Percentiles rank a stretch among this genome's conserved stretches.
Conservation (phyloP, 257 asterid genomes). For the Solanum rostratum region DNA sequence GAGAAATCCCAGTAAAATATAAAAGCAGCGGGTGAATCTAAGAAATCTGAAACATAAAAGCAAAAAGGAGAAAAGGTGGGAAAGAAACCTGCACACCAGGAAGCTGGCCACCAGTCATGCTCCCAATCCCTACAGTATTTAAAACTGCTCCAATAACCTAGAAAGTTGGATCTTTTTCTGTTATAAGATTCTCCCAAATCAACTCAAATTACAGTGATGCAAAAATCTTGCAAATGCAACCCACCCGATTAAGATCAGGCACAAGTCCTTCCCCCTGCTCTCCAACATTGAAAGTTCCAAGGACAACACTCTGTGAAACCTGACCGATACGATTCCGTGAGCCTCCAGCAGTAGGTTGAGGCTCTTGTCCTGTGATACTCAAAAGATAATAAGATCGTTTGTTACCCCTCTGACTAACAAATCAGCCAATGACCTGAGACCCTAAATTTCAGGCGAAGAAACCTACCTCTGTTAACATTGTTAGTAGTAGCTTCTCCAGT, state of each 20-base stretch:
- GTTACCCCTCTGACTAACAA: background rate
- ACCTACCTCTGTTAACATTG: conserved; percentile 45
- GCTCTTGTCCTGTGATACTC: conserved; percentile 48
- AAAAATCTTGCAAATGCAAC: conserved; percentile 7
- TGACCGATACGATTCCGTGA: conserved; percentile 58
- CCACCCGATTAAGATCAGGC: conserved; percentile 75
- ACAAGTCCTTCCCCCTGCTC: conserved; percentile 63
- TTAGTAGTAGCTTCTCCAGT: conserved; percentile 39
- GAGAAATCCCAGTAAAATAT: background rate
- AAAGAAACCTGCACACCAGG: conserved; percentile 52
- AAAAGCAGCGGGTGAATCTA: background rate
- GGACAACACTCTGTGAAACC: conserved; percentile 69
- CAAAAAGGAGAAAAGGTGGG: background rate
- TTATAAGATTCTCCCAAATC: background rate
- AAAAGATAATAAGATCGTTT: background rate
- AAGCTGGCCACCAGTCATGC: conserved; percentile 47
- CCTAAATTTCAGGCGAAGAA: background rate
- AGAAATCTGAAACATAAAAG: background rate
- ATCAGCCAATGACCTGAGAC: background rate
- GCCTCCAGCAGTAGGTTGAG: conserved; percentile 32
- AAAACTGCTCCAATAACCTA: conserved; percentile 91
- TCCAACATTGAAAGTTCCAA: conserved; percentile 81
- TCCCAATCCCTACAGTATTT: conserved; percentile 61
- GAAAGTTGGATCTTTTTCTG: background rate
- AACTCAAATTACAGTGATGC: background rate